Evolutionary conservation across 164 flowering plant species (phyloP).

Genomic region (Berberis thunbergii): DNA sequence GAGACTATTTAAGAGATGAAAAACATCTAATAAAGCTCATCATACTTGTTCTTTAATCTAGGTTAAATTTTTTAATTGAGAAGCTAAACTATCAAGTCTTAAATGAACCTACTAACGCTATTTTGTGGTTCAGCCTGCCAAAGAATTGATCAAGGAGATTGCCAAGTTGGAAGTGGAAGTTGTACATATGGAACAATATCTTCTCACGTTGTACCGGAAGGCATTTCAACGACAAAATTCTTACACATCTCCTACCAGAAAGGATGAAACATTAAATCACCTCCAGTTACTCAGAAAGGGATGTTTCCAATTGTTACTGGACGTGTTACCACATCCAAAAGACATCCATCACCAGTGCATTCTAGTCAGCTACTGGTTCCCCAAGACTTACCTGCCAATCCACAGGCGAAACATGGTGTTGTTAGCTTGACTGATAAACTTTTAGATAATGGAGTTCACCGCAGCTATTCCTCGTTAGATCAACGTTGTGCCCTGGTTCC

Average conservation of each 20-base stretch:
- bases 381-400: conserved; percentile 11
- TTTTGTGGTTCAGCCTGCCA: conserved; percentile 41
- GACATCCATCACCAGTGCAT: conserved; percentile 15
- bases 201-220: conserved; percentile 68
- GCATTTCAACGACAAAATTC: conserved; percentile 55
- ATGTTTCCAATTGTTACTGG: conserved; percentile 18
- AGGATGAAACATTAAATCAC: conserved; percentile 26
- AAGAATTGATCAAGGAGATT: conserved; percentile 69
- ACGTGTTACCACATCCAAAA: conserved; percentile 24
- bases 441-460: conserved; percentile 55
- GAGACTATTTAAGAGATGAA: not conserved
- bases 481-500: conserved; percentile 39
- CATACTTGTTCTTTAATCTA: not conserved
- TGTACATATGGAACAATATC: conserved; percentile 57
- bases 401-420: conserved; percentile 20
- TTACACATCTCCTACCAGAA: conserved; percentile 30
- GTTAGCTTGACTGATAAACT: conserved; percentile 21
- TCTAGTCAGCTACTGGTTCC: conserved; percentile 13
- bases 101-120: not conserved
- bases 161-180: conserved; percentile 76
- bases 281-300: conserved; percentile 17
- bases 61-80: not conserved
- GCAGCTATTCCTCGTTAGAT: conserved; percentile 74
- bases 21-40: not conserved
- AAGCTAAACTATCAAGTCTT: not conserved